Percentiles rank a stretch among this genome's conserved stretches.
Evolutionary conservation across 768 basidiomycete genomes (phyloP).

Genomic region (Termitomyces bulborhizus): DNA sequence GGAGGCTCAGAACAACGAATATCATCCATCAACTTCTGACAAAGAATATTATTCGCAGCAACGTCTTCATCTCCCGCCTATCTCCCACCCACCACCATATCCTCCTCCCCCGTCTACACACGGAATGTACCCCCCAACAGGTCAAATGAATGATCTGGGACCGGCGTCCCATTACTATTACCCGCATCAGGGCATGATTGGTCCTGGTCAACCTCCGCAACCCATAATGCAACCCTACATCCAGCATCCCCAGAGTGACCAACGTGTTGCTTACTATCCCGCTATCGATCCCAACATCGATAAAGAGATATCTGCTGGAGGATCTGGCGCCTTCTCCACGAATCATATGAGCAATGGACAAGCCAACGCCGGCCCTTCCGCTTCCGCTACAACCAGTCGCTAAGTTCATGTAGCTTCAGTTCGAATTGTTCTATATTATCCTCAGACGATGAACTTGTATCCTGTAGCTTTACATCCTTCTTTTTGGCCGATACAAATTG

Average conservation of each 20-base stretch:
- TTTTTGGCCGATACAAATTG: neutral
- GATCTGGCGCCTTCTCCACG: conserved; percentile 4
- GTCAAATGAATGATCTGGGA: conserved; percentile 11
- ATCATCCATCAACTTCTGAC: conserved; percentile 5
- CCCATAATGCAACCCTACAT: conserved; percentile 16
- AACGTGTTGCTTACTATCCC: conserved; percentile 25
- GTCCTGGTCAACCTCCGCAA: conserved; percentile 17
- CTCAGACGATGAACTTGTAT: conserved; percentile 7
- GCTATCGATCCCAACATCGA: conserved; percentile 31
- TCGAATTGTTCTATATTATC: neutral
- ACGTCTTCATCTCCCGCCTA: conserved; percentile 20
- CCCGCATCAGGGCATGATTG: conserved; percentile 15
- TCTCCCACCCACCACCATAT: conserved; percentile 15
- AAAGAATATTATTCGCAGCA: conserved; percentile 14
- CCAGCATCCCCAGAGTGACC: conserved; percentile 11
- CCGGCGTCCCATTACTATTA: conserved; percentile 14
- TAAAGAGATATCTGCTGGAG: conserved; percentile 8
- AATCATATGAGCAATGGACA: neutral
- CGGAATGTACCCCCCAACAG: conserved; percentile 7
- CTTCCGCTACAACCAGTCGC: conserved; percentile 3
- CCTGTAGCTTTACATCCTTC: conserved; percentile 6
- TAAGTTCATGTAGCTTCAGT: neutral
- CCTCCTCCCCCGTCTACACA: conserved; percentile 16
- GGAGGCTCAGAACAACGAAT: conserved; percentile 2
- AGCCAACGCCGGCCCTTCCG: neutral